These are phyloP conservation scores for Podila horticola DNA, from an alignment of 192 early-diverging fungal species.

Conservation along the genomic window DNA sequence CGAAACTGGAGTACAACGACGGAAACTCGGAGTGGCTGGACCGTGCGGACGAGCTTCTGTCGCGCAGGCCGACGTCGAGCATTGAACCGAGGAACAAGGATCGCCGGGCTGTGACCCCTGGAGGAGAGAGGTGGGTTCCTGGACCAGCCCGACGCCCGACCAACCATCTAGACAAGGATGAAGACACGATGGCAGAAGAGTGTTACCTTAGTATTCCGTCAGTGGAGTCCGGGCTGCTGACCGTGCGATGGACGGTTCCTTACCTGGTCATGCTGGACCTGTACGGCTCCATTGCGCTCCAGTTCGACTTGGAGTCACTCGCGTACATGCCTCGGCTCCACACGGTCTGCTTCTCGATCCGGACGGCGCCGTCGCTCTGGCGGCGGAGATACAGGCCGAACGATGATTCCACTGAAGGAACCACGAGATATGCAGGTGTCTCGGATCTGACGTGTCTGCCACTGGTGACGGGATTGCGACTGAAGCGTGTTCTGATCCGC, in stretches of 20 bases:
- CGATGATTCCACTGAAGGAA: not conserved
- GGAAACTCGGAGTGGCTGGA: slow-evolving; percentile 31
- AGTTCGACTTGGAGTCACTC: slow-evolving; percentile 28
- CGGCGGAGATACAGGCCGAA: not conserved
- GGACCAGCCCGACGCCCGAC: too few relatives aligned
- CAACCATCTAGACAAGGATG: not conserved
- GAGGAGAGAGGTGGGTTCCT: too few relatives aligned
- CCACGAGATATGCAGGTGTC: not conserved
- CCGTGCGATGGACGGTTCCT: slow-evolving; percentile 17
- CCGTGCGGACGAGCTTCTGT: not conserved
- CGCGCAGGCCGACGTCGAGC: not conserved
- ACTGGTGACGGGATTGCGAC: not conserved
- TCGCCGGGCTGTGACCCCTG: too few relatives aligned
- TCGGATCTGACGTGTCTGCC: slow-evolving; percentile 21
- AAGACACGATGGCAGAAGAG: not conserved
- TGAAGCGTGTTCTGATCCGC: slow-evolving; percentile 24
- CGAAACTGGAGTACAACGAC: slow-evolving; percentile 12
- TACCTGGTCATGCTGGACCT: slow-evolving; percentile 14
- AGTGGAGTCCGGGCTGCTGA: slow-evolving; percentile 2
- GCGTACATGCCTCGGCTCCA: slow-evolving; percentile 23
- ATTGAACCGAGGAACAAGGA: too few relatives aligned
- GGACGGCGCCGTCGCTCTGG: not conserved
- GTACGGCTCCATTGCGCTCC: slow-evolving; percentile 23
- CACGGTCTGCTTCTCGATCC: slow-evolving; percentile 17
- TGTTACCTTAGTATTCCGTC: slow-evolving; percentile 10